These are phyloP conservation scores for Nasturtium officinale DNA, from an alignment of 345 rosid genomes.

Conservation along the genomic window DNA sequence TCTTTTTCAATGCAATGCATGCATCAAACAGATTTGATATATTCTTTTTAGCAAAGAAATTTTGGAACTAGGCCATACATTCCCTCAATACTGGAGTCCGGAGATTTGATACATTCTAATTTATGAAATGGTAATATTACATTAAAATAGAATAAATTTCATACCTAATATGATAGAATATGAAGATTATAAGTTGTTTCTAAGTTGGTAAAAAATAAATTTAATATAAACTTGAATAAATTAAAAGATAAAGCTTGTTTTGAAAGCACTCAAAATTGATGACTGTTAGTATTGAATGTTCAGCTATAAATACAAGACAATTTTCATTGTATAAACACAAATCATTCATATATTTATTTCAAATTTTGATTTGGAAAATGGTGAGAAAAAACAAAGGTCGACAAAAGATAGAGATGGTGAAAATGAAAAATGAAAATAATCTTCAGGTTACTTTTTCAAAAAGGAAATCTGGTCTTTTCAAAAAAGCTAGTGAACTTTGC, in stretches of 20 bases:
- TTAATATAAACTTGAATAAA: not conserved
- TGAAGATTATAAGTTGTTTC: slow-evolving; percentile 9
- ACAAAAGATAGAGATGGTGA: slow-evolving; percentile 33
- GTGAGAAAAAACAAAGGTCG: slow-evolving; percentile 46
- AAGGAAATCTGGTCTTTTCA: slow-evolving; percentile 39
- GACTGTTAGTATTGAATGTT: not conserved
- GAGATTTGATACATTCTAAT: not conserved
- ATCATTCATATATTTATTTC: not conserved
- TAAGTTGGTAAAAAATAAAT: not conserved
- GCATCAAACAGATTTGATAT: not conserved
- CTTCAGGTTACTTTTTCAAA: slow-evolving; percentile 40
- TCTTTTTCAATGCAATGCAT: too few species aligned
- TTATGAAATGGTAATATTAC: not conserved
- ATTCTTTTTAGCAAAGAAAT: not conserved
- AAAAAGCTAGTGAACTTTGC: slow-evolving; percentile 38
- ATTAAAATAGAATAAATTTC: not conserved
- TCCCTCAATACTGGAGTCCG: not conserved
- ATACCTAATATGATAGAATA: slow-evolving; percentile 8
- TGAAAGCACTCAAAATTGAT: not conserved
- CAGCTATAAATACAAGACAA: slow-evolving; percentile 25
- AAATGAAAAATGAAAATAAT: slow-evolving; percentile 31
- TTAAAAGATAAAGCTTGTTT: not conserved
- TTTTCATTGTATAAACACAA: not conserved
- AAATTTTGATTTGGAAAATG: slow-evolving; percentile 4
- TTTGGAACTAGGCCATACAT: not conserved